Evolutionary conservation across 441 rosid species (phyloP).

Genomic region (Populus tomentosa): DNA sequence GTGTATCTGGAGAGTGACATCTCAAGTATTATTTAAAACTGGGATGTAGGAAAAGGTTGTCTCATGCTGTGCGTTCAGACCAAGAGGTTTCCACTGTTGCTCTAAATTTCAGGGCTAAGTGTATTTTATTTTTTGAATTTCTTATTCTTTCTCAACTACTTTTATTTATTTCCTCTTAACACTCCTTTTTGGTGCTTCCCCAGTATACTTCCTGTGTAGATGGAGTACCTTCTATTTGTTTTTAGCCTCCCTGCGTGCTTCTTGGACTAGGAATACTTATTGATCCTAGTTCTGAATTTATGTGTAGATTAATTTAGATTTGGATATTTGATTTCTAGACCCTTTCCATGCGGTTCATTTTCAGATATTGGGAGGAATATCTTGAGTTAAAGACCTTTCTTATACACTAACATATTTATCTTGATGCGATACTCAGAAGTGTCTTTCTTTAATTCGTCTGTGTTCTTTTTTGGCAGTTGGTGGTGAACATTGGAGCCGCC

Average conservation of each 20-base stretch:
- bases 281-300: background rate
- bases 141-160: background rate
- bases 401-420: too few relatives aligned
- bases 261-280: background rate
- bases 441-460: constrained; percentile 1
- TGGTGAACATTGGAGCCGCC: constrained; percentile 5
- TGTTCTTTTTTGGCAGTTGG: constrained; percentile 13
- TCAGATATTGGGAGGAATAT: background rate
- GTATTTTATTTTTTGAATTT: background rate
- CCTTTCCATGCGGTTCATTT: background rate
- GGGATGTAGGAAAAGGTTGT: background rate
- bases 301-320: background rate
- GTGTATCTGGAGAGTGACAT: background rate
- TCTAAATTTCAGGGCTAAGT: background rate
- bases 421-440: background rate
- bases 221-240: background rate
- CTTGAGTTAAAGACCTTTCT: background rate
- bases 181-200: background rate
- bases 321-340: background rate
- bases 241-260: background rate
- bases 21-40: too few relatives aligned
- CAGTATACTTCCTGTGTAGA: background rate
- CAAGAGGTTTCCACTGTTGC: background rate
- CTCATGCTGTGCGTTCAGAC: background rate
- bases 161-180: background rate